Base-by-base conservation (phyloP, 148 eudicot genomes). In the Spergularia bocconei region DNA sequence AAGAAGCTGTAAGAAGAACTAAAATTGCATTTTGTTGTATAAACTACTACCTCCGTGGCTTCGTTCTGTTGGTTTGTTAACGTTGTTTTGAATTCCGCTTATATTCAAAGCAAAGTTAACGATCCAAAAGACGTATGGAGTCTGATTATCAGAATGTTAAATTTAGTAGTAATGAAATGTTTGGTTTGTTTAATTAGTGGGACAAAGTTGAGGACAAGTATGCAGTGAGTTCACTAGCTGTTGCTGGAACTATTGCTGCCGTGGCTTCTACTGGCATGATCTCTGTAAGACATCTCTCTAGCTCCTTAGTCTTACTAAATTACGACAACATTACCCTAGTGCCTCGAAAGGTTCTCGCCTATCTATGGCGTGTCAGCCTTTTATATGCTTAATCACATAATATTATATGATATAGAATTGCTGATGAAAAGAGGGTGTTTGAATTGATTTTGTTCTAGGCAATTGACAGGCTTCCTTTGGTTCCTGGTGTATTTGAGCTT, bases 141-240 rank as follows among this genome's bases (percentile, higher is more conserved):
- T 29, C 2, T 29, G 2, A 29, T 67, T 2, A 16, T 9, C n/a
- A 36, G 29, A 33, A 20, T 5, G 17, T 4, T 10, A 38, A 12
- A 59, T 38, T 38, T 66, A 56, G 47, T 66, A 56, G 47, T 62
- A 62, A 48, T 73, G 47, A 19, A 51, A n/a, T 77, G 79, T n/a
- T 57, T 51, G 29, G 16, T 57, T 50, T 44, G 48, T 44, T 3
- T 39, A 16, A 56, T 59, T 72, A 95, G 98, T 95, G 98, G 98
- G 93, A 95, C 68, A 92, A 92, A 85, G 89, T 95, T 66, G 98
- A 95, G 78, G 98, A 95, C 84, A 95, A 95, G 85, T 95, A 92
- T 83, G 98, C 98, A 63, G 92, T 92, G 77, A 78, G 77, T 70
- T 86, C 93, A 74, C 87, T 95, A 67, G 98, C 79, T 36, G 84